Evolutionary conservation across 2,329 filamentous ascomycete species (phyloP).

Genomic region (Raffaelea deltoideospora): DNA sequence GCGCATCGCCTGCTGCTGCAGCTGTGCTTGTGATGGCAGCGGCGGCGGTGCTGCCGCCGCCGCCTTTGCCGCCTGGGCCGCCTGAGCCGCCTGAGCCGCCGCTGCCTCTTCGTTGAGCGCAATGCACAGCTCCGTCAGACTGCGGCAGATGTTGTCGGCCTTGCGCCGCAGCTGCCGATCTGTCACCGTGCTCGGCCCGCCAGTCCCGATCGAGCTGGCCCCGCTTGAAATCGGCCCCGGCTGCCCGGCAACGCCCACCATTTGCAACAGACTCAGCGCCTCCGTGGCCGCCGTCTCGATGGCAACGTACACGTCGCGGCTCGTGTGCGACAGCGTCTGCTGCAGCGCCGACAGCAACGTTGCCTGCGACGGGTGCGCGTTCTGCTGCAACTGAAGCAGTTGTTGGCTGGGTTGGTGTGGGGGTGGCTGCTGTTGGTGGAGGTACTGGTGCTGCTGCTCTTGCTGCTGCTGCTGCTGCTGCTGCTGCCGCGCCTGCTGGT

Average conservation of each 20-base stretch:
- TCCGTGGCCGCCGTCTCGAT: conserved; percentile 73
- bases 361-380: conserved; percentile 43
- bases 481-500: conserved; percentile 43
- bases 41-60: background rate
- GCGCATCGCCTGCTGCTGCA: background rate
- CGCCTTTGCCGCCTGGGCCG: background rate
- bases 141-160: conserved; percentile 83
- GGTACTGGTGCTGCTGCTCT: conserved; percentile 13
- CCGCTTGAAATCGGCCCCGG: conserved; percentile 53
- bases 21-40: background rate
- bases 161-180: conserved; percentile 82
- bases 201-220: conserved; percentile 43
- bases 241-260: conserved; percentile 61
- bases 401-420: conserved; percentile 12
- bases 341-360: conserved; percentile 65
- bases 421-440: conserved; percentile 6
- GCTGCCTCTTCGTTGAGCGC: conserved; percentile 52
- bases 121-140: conserved; percentile 81
- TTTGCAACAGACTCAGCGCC: conserved; percentile 60
- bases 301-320: conserved; percentile 56
- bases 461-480: background rate
- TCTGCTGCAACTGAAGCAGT: conserved; percentile 24
- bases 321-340: conserved; percentile 59
- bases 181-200: conserved; percentile 33
- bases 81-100: conserved; percentile 17